Evolutionary conservation across 345 rosid species (phyloP), one percentile per base, ranked within the genome.

Genomic region (Cardamine resedifolia): DNA sequence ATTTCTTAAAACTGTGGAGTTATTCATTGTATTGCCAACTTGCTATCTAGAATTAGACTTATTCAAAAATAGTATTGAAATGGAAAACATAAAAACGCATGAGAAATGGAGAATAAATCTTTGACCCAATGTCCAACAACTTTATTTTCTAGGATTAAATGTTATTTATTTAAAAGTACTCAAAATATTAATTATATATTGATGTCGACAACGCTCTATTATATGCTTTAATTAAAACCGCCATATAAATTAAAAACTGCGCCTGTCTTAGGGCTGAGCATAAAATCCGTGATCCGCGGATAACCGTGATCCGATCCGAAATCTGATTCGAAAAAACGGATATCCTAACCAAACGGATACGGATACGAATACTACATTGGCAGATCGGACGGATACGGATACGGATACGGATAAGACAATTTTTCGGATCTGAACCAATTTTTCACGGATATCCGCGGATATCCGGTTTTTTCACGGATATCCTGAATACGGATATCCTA

Each of bases 91-190:
- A 64, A 61, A 76, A 70, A 39, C 66, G 53, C 75, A 70, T 56
- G 76, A 76, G 55, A 63, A 56, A 55, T 57, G 62, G 71, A 64
- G 79, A 47, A 64, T 64, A 70, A 76, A 64, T 49, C 79, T 70
- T 76, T 56, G 74, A 64, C 71, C 23, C 55, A 64, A 20, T 51
- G 26, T 34, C 67, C 71, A 63, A 69, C 66, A 69, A 55, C 74
- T 55, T 53, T 34, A 33, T 10, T 63, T 64, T 27, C 16, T 45
- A 43, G 14, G 7, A 52, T 27, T 58, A 15, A 30, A 1, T 11
- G 23, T 67, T 16, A 15, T 20, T 47, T 68, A 59, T 41, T 31
- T 19, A 24, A 30, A 39, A 4, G 27, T 66, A 48, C 24, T 44
- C 26, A 49, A 19, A 5, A 11, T 30, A 23, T 59, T 41, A 28